Base-by-base conservation (phyloP, 768 basidiomycete species). In the Lepiota venenata region DNA sequence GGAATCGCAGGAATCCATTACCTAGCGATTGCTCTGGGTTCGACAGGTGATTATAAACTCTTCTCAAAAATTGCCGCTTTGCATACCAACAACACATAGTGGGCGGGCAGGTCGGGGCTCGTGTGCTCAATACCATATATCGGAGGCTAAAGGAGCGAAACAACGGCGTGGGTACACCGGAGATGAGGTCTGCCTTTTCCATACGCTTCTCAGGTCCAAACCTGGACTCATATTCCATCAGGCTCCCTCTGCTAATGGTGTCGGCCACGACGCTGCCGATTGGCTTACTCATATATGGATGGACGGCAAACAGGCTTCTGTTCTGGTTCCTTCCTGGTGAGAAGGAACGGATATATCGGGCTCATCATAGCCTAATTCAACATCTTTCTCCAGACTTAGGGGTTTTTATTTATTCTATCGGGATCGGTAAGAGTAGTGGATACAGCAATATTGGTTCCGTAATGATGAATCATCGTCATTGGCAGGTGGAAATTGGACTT, bases 1-100 rank as follows among this genome's bases (percentile, higher is more conserved):
- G 84, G 84, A 0, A 78, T 82, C 55, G 71, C 80, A 1, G 81
- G 83, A 0, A 60, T 85, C n/a, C 78, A 86, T 60, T 88, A 87
- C 59, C 66, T 87, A 47, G 74, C 84, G 1, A 74, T 86, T 45
- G 83, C 82, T 0, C 47, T 85, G 6, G 85, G 85, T 15, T 70
- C 70, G 45, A 69, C 70, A 4, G 18, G 58, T 84, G 27, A 74
- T 80, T 18, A 60, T 74, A 43, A 60, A 61, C 5, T 63, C 14
- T 69, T 69, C 5, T 40, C 25, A 25, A 21, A 11, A 20, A 36
- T 25, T 50, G 5, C 11, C 39, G 49, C 14, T 40, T 42, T 15
- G 10, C 7, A 14, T 38, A 47, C 16, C 36, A 35, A 51, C 16
- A 25, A 21, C 35, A 36, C 39, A 32, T 32, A 71, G 66, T 59